These are phyloP conservation scores for Talaromyces pinophilus DNA, from an alignment of 2,329 filamentous ascomycete species.

Conservation along the genomic window DNA sequence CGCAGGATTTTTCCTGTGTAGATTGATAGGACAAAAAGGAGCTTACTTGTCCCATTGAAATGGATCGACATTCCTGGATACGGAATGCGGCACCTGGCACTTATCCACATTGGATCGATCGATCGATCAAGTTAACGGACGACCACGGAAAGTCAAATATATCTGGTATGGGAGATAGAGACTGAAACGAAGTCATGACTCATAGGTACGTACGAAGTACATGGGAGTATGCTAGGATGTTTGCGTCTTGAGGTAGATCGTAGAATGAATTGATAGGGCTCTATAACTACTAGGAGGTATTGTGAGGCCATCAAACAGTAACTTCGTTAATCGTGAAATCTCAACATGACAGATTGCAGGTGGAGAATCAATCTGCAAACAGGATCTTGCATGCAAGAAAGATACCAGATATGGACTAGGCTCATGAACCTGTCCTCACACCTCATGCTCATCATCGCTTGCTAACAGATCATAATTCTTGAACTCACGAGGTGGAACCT, in stretches of 20 bases:
- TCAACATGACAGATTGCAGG: not conserved
- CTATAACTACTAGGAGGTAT: not conserved
- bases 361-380: not conserved
- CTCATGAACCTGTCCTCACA: not conserved
- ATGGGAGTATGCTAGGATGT: not conserved
- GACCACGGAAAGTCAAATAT: not conserved
- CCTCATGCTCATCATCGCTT: not conserved
- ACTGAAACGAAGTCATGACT: not conserved
- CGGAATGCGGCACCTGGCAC: slow-evolving; percentile 3
- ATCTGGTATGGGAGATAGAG: not conserved
- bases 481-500: slow-evolving; percentile 40
- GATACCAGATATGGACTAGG: not conserved
- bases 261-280: not conserved
- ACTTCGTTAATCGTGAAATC: not conserved
- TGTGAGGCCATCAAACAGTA: not conserved
- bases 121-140: not conserved
- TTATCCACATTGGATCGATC: not conserved
- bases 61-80: slow-evolving; percentile 11
- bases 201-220: not conserved
- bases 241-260: not conserved
- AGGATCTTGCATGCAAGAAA: not conserved
- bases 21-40: not conserved
- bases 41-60: not conserved
- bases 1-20: not conserved
- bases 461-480: slow-evolving; percentile 22